phyloP scores from a whole-genome alignment of 2,329 filamentous ascomycete species.

The Westerdykella aurantiaca region DNA sequence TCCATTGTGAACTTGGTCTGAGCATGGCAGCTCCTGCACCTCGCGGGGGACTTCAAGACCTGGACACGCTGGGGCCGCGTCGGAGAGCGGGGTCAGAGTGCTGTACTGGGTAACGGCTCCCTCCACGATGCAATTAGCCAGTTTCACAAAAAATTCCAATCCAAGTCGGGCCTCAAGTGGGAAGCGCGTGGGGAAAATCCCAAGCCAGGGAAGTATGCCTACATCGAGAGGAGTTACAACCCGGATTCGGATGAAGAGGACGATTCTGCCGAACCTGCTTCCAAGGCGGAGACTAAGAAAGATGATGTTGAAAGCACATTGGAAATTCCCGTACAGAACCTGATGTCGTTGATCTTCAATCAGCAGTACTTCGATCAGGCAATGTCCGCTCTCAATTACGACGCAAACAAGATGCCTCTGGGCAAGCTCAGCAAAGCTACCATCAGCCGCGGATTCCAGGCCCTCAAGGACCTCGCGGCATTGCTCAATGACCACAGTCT shows the following conservation, averaged over 20 bases:
- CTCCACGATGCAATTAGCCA: slow-evolving; percentile 38
- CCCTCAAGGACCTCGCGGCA: slow-evolving; percentile 67
- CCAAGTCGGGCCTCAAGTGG: slow-evolving; percentile 51
- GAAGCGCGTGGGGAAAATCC: slow-evolving; percentile 49
- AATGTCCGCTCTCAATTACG: slow-evolving; percentile 64
- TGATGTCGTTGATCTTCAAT: slow-evolving; percentile 83
- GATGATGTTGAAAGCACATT: slow-evolving; percentile 53
- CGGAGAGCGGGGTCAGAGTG: slow-evolving; percentile 47
- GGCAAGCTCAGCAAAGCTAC: slow-evolving; percentile 79
- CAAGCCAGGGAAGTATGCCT: slow-evolving; percentile 65
- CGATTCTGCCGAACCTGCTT: slow-evolving; percentile 22
- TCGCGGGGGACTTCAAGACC: slow-evolving; percentile 45
- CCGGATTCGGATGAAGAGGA: slow-evolving; percentile 57
- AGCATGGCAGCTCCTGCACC: slow-evolving; percentile 26
- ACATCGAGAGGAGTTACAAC: slow-evolving; percentile 72
- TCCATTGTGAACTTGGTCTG: neutral
- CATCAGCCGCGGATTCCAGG: slow-evolving; percentile 67
- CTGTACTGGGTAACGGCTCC: slow-evolving; percentile 36
- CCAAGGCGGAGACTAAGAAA: slow-evolving; percentile 6
- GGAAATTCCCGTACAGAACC: slow-evolving; percentile 53
- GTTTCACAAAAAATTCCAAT: slow-evolving; percentile 54
- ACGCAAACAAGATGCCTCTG: slow-evolving; percentile 69
- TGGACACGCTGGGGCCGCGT: slow-evolving; percentile 84
- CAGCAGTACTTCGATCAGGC: slow-evolving; percentile 61
- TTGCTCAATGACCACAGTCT: slow-evolving; percentile 54